These are phyloP conservation scores for Coprinellus micaceus DNA, from an alignment of 768 basidiomycete species.

Conservation along the genomic window DNA sequence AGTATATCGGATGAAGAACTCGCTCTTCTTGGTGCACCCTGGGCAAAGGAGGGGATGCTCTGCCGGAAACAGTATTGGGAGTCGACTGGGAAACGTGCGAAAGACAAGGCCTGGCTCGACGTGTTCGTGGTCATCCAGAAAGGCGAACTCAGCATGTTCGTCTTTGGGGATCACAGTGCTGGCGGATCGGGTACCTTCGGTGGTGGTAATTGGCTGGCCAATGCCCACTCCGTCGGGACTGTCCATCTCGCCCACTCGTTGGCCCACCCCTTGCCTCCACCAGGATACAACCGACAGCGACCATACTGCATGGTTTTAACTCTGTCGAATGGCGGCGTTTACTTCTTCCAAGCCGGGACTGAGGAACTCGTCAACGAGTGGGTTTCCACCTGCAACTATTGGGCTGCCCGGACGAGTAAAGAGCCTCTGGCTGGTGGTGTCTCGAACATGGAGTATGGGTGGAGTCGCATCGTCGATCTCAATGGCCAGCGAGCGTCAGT, in stretches of 20 bases:
- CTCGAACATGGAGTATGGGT: conserved; percentile 99
- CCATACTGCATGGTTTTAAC: conserved; percentile 96
- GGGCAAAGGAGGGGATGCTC: conserved; percentile 98
- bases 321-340: conserved; percentile 83
- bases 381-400: conserved; percentile 99
- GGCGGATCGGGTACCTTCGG: conserved; percentile 70
- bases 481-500: conserved; percentile 47
- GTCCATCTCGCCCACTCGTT: conserved; percentile 84
- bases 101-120: conserved; percentile 88
- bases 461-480: conserved; percentile 73
- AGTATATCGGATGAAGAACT: conserved; percentile 95
- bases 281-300: conserved; percentile 86
- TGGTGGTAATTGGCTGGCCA: conserved; percentile 98
- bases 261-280: conserved; percentile 82
- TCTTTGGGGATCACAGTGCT: conserved; percentile 75
- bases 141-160: conserved; percentile 94
- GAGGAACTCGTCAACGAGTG: conserved; percentile 98
- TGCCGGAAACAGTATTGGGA: conserved; percentile 96
- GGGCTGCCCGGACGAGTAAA: conserved; percentile 93
- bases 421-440: conserved; percentile 95
- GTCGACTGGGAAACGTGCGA: conserved; percentile 73
- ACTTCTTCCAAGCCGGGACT: conserved; percentile 97
- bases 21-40: conserved; percentile 91
- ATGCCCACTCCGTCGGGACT: conserved; percentile 80
- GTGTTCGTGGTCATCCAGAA: conserved; percentile 95